These are phyloP conservation scores for Penicillium bialowiezense DNA, from an alignment of 495 filamentous ascomycete species.

Conservation along the genomic window DNA sequence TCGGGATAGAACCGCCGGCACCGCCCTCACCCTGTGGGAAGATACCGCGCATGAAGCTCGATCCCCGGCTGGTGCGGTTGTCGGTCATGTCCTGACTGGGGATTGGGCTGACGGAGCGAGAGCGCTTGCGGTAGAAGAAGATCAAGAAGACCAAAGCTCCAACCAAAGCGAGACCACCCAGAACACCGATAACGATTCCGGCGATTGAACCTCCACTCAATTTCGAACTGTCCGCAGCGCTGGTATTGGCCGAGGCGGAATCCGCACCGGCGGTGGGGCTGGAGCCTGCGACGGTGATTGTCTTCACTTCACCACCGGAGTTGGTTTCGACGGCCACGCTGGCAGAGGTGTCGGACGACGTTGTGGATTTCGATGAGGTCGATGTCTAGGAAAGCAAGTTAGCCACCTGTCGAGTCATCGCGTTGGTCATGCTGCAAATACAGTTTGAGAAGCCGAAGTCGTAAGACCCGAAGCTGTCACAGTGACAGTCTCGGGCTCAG, in stretches of 20 bases:
- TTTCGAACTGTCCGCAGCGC: slow-evolving; percentile 14
- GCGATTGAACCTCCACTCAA: slow-evolving; percentile 41
- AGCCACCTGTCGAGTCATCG: slow-evolving; percentile 8
- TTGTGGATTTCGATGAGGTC: slow-evolving; percentile 23
- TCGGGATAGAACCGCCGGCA: slow-evolving; percentile 25
- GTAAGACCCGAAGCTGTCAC: slow-evolving; percentile 11
- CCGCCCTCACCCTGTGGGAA: slow-evolving; percentile 43
- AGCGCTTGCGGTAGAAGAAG: slow-evolving; percentile 42
- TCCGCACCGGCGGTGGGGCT: slow-evolving; percentile 24
- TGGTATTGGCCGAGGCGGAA: slow-evolving; percentile 8
- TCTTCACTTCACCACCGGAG: slow-evolving; percentile 44
- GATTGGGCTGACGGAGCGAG: slow-evolving; percentile 28
- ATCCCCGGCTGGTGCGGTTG: slow-evolving; percentile 44
- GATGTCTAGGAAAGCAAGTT: slow-evolving; percentile 14
- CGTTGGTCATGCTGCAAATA: slow-evolving; percentile 5
- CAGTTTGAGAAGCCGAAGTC: slow-evolving; percentile 10
- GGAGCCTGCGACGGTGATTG: slow-evolving; percentile 49
- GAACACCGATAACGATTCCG: slow-evolving; percentile 48
- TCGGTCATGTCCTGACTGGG: slow-evolving; percentile 37
- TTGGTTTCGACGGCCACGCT: slow-evolving; percentile 44
- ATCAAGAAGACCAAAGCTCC: slow-evolving; percentile 39
- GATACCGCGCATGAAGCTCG: slow-evolving; percentile 40
- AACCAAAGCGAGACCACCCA: slow-evolving; percentile 43
- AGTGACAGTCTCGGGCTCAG: slow-evolving; percentile 5
- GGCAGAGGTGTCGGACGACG: slow-evolving; percentile 34